Evolutionary conservation across 306 rosid species (phyloP).

Genomic region (Prosopis cineraria): DNA sequence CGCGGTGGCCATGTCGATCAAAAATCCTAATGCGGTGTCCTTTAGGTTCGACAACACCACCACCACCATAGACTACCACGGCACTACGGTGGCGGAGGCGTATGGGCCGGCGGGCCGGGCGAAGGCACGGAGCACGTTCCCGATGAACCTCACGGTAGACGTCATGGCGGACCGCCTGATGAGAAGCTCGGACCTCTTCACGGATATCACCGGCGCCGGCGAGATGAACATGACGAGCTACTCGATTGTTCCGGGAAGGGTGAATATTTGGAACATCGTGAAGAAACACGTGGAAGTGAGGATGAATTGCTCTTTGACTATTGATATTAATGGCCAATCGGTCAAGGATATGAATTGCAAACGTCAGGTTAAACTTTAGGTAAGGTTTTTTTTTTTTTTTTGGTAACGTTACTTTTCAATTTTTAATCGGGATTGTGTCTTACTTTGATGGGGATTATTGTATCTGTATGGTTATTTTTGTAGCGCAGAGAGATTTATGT

Average conservation of each 20-base stretch:
- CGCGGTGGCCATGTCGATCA: slow-evolving; percentile 49
- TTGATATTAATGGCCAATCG: slow-evolving; percentile 43
- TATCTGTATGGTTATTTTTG: not conserved
- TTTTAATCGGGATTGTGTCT: not conserved
- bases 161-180: slow-evolving; percentile 44
- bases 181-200: slow-evolving; percentile 34
- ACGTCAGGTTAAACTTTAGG: slow-evolving; percentile 52
- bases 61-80: slow-evolving; percentile 47
- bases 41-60: slow-evolving; percentile 57
- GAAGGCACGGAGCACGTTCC: slow-evolving; percentile 43
- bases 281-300: slow-evolving; percentile 56
- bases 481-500: not conserved
- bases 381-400: not conserved
- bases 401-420: not conserved
- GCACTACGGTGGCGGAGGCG: slow-evolving; percentile 49
- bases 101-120: slow-evolving; percentile 42
- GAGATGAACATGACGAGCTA: slow-evolving; percentile 46
- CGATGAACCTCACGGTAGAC: slow-evolving; percentile 56
- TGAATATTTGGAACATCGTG: slow-evolving; percentile 45
- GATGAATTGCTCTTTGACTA: slow-evolving; percentile 54
- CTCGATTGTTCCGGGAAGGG: slow-evolving; percentile 58
- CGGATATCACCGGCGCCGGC: slow-evolving; percentile 42
- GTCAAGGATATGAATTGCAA: slow-evolving; percentile 52
- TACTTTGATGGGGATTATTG: not conserved
- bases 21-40: slow-evolving; percentile 58